Evolutionary conservation across 306 rosid species (phyloP).

Genomic region (Cucumis cinereus): DNA sequence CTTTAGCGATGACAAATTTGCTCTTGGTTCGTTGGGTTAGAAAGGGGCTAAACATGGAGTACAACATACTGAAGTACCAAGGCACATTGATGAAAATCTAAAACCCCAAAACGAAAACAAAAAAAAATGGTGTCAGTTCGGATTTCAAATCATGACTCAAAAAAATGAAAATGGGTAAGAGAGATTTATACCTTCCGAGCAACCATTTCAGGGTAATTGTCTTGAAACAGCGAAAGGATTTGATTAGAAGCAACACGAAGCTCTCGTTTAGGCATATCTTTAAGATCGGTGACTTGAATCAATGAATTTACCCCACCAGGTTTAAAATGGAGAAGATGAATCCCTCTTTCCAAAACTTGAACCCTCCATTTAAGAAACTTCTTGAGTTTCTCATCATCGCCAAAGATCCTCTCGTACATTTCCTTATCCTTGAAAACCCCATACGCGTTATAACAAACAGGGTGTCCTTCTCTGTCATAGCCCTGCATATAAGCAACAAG

Average conservation of each 20-base stretch:
- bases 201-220: slow-evolving; percentile 92
- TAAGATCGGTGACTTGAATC: slow-evolving; percentile 90
- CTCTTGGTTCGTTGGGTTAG: slow-evolving; percentile 90
- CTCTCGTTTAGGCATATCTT: slow-evolving; percentile 95
- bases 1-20: slow-evolving; percentile 89
- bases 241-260: slow-evolving; percentile 87
- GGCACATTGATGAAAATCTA: slow-evolving; percentile 96
- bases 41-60: slow-evolving; percentile 88
- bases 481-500: slow-evolving; percentile 88
- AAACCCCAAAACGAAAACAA: not conserved
- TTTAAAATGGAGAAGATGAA: slow-evolving; percentile 64
- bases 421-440: slow-evolving; percentile 69
- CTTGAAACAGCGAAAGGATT: slow-evolving; percentile 85
- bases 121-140: not conserved
- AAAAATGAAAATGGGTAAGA: not conserved
- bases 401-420: slow-evolving; percentile 74
- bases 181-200: slow-evolving; percentile 59
- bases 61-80: slow-evolving; percentile 89
- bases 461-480: slow-evolving; percentile 68
- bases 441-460: slow-evolving; percentile 87
- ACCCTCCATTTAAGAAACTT: slow-evolving; percentile 90
- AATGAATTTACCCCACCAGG: slow-evolving; percentile 83
- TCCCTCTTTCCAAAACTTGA: slow-evolving; percentile 79
- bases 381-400: slow-evolving; percentile 79
- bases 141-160: not conserved